phyloP scores from a whole-genome alignment of 169 alveolate species.

The Eimeria brunetti region DNA sequence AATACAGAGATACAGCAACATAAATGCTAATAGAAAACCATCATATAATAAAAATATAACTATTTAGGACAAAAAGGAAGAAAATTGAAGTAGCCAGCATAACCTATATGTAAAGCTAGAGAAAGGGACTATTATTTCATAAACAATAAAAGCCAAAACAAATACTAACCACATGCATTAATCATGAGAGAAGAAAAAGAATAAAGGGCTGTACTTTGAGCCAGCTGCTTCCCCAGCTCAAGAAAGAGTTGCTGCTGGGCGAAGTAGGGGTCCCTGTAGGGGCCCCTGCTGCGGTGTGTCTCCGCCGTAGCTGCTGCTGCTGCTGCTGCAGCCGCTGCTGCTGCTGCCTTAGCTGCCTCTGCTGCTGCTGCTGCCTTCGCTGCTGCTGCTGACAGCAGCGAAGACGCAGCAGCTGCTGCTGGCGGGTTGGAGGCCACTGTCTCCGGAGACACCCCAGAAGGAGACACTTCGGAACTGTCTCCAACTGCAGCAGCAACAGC shows the following conservation, averaged over 20 bases:
- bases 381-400: background rate
- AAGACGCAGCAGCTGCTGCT: background rate
- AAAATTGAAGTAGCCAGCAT: background rate
- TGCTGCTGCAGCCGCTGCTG: background rate
- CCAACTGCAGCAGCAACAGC: background rate
- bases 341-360: background rate
- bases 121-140: background rate
- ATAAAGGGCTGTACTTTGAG: constrained; percentile 71
- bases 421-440: background rate
- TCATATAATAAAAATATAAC: no score
- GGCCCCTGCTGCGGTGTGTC: background rate
- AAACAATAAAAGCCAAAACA: no score
- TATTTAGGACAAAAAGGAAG: background rate
- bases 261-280: background rate
- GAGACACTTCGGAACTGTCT: background rate
- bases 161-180: constrained; percentile 64
- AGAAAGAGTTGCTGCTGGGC: constrained; percentile 46
- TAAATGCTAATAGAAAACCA: no score
- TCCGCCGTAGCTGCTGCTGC: background rate
- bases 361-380: background rate
- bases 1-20: no score
- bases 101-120: background rate
- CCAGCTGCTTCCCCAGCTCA: constrained; percentile 49
- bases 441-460: background rate
- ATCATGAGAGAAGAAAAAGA: constrained; percentile 67